Evolutionary conservation across 139 green algal species (phyloP), one percentile per base, ranked within the genome.

Genomic region (Pleodorina starrii): DNA sequence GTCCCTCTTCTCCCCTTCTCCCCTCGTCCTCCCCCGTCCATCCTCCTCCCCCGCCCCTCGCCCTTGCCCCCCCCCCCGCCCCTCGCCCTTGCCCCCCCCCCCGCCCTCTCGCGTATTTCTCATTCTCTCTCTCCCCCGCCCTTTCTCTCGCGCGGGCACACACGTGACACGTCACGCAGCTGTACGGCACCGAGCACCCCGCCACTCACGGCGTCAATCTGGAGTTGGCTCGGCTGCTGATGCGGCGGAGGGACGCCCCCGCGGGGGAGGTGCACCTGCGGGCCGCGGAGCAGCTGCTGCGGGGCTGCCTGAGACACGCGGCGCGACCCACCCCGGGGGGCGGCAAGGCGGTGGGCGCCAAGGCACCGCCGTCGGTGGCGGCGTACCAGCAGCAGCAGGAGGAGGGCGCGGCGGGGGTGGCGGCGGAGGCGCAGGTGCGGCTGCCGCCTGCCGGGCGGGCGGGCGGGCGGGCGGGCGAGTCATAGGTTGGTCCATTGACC

Each of bases 281-380:
- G 3, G 27, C 79, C 21, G 79, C 36, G 57, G 79, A 86, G 79
- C 79, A 86, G 79, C 57, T 86, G 38, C 79, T 86, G 27, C 79
- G 79, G 2, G 17, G n/a, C 76, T 68, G 44, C 14, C 74, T 82
- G 43, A 21, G 74, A 23, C 74, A 48, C 27, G 9, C 44, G 14
- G 44, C 44, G 3, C 44, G 17, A n/a, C 16, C 68, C 1, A 11
- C 35, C 16, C 17, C 68, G 35, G 68, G 68, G 2, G 68, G 68
- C 68, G 46, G 46, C 1, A 19, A 2, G 38, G 72, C 7, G 38
- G 72, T 80, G 25, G 72, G 19, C 42, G 72, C 27, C 72, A 80
- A 80, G 43, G 72, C 42, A 40, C 72, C 72, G 43, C 72, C 72
- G 10, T 25, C 63, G 63, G 29, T 4, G 12, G 29, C 29, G 29